Percentiles rank a stretch among this genome's conserved stretches.
These are phyloP conservation scores for Boletus subcaerulescens DNA, from an alignment of 768 basidiomycete species.

Conservation along the genomic window DNA sequence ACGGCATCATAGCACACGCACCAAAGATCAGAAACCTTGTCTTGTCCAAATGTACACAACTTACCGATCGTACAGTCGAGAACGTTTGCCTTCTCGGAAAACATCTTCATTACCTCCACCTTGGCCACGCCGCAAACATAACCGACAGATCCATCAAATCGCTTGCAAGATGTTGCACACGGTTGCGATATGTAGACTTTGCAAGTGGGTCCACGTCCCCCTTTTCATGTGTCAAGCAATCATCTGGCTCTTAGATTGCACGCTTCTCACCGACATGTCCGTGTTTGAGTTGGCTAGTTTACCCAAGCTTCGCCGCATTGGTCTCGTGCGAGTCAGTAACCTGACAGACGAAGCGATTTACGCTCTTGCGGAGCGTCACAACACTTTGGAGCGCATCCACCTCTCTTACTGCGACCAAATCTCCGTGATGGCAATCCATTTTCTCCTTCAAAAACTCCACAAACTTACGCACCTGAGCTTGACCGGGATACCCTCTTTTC, in stretches of 20 bases:
- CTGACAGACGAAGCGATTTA: conserved; percentile 93
- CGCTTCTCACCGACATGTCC: conserved; percentile 86
- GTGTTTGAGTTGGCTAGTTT: conserved; percentile 87
- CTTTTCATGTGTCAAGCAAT: background rate
- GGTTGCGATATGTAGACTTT: conserved; percentile 93
- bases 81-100: conserved; percentile 87
- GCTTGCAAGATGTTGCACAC: conserved; percentile 82
- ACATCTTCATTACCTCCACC: conserved; percentile 90
- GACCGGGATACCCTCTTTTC: conserved; percentile 95
- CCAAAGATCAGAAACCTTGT: conserved; percentile 85
- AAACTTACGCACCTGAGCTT: conserved; percentile 93
- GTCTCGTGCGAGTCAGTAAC: conserved; percentile 89
- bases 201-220: conserved; percentile 63
- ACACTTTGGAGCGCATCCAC: conserved; percentile 91
- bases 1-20: conserved; percentile 76
- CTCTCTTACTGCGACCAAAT: conserved; percentile 97
- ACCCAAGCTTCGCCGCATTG: conserved; percentile 89
- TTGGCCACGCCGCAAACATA: conserved; percentile 88
- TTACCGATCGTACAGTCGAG: conserved; percentile 82
- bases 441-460: conserved; percentile 82
- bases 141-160: conserved; percentile 85
- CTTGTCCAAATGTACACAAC: conserved; percentile 74
- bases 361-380: conserved; percentile 79
- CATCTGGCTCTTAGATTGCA: conserved; percentile 58
- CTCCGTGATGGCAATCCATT: conserved; percentile 86